Base-by-base conservation (phyloP, 2,329 filamentous ascomycete species). In the Arthrobotrys megalospora region DNA sequence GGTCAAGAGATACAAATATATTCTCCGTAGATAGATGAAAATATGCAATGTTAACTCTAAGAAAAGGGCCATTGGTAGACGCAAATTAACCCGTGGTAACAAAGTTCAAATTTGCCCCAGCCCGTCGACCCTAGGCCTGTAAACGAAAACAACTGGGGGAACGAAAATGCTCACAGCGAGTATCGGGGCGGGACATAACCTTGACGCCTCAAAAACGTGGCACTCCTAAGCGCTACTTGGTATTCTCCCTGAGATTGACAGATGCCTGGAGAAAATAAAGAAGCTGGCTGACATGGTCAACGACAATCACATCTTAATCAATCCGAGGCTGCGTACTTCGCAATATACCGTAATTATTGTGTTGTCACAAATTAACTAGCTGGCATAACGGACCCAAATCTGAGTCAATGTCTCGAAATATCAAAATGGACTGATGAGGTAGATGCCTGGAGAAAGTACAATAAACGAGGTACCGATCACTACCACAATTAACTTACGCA, bases 191-290 rank as follows among this genome's bases (percentile, higher is more conserved):
- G 55, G 55, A 60, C 55, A 60, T 60, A 55, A 65, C 65, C 65
- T 58, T 53, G 66, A 66, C 50, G 55, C 65, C 50, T 58, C 52
- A 70, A 77, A 77, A 77, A 77, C 73, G 73, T 77, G 73, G 73
- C 66, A 63, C 68, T 73, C 38, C 65, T 65, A 70, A 76, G 64
- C 72, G 72, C 66, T 77, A 66, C 66, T 43, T 70, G 55, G 36
- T 60, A 41, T 72, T 58, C n/a, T 34, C 43, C 32, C 62, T 66
- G 75, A 78, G 75, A 78, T 72, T 78, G 75, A 72, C 67, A 78
- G 75, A 67, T 73, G 69, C 69, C 69, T 73, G 50, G 38, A 58
- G 55, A 21, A 24, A 19, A 52, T 3, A 28, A 32, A 52, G 24
- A 52, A 32, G 21, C 21, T 21, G 48, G 8, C 32, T 8, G 21